Base-by-base conservation (phyloP, 2,329 filamentous ascomycete genomes). In the Ilyonectria mors-panacis region DNA sequence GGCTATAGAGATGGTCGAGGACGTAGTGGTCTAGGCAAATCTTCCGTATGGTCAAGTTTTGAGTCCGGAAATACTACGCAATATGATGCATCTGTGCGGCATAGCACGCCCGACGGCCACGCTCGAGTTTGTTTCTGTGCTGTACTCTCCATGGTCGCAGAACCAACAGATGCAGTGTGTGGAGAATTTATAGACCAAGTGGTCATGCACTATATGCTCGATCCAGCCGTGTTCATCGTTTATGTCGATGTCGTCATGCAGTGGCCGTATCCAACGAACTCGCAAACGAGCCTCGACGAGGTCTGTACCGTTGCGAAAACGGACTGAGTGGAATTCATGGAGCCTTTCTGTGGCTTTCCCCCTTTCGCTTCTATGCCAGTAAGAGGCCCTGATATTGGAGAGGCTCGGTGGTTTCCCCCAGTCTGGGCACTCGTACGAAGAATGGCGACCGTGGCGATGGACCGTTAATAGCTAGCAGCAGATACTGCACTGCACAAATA, bases 41-140 rank as follows among this genome's bases (percentile, higher is more conserved):
- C 4, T 80, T n/a, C 0, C 66, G 26, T 0, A 53, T 59, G 9
- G 63, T 71, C 6, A 70, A 61, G 0, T 77, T 78, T 3, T 75
- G 44, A 26, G 26, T 26, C 13, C 73, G 59, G 48, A 86, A 80
- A 66, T 90, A 88, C 0, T 64, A 62, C 0, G 77, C 80, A 55
- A 89, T 85, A 68, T 90, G 88, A 2, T 74, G 37, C 85, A 89
- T 85, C 2, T 87, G 82, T 1, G 68, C 19, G 0, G 63, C 33
- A 61, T 84, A 86, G 42, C 79, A 71, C 5, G 61, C 48, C n/a
- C 55, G 44, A 10, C 55, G 68, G 17, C 70, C 0, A 63, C 67
- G 1, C 60, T 58, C 2, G 8, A 51, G 0, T 51, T 57, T 0
- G 68, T 48, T 0, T 44, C 54, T 3, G 78, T 68, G 6, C 71